Conservation (phyloP, 805 yeast genomes). For the Yarrowia keelungensis region DNA sequence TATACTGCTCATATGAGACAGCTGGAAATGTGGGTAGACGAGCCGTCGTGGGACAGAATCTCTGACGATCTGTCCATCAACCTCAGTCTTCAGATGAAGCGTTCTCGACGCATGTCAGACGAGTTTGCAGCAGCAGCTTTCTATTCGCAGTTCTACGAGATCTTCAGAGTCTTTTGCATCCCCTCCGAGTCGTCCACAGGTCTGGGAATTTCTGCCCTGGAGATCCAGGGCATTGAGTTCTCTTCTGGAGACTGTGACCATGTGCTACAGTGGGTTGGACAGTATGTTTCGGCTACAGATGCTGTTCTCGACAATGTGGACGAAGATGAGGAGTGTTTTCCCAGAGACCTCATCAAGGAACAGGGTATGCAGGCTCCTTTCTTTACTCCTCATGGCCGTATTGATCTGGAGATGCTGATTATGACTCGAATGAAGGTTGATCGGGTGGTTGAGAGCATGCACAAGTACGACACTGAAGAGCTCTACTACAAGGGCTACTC, state of each 20-base stretch:
- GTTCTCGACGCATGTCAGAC: conserved; percentile 18
- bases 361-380: conserved; percentile 27
- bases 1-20: conserved; percentile 11
- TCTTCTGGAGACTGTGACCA: conserved; percentile 8
- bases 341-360: background rate
- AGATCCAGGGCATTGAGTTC: conserved; percentile 10
- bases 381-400: conserved; percentile 10
- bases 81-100: conserved; percentile 16
- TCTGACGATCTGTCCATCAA: background rate
- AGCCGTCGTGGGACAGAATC: conserved; percentile 2
- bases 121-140: conserved; percentile 21
- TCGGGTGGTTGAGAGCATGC: conserved; percentile 8
- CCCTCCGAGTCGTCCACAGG: background rate
- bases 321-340: conserved; percentile 4
- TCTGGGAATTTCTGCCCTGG: background rate
- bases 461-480: conserved; percentile 1
- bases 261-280: background rate
- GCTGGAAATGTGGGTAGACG: conserved; percentile 1
- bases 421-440: conserved; percentile 20
- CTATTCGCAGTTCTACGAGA: conserved; percentile 31
- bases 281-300: conserved; percentile 3
- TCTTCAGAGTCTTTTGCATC: conserved; percentile 24
- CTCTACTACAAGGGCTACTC: conserved; percentile 6
- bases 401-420: conserved; percentile 19
- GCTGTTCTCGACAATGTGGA: conserved; percentile 8